Evolutionary conservation across 148 eudicot species (phyloP).

Genomic region (Nepenthes mirabilis): DNA sequence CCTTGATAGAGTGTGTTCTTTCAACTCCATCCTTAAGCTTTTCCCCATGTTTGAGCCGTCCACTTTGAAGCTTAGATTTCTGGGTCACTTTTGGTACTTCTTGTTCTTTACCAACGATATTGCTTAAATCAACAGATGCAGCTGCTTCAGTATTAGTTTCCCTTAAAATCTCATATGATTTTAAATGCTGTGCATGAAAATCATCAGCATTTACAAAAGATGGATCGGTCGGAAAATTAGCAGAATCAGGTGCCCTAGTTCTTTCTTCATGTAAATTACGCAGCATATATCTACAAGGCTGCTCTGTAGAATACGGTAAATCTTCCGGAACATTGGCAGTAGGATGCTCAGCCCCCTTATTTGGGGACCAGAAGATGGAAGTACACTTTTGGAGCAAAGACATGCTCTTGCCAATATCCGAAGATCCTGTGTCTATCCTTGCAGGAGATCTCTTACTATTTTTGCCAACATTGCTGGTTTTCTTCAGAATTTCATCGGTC

Average conservation of each 20-base stretch:
- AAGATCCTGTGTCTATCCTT: conserved; percentile 14
- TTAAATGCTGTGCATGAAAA: no score
- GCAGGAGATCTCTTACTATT: conserved; percentile 9
- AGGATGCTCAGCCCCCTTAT: conserved; percentile 15
- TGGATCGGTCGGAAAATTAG: no score
- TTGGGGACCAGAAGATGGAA: conserved; percentile 37
- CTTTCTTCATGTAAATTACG: no score
- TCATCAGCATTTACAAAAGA: no score
- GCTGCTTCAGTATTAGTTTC: conserved; percentile 9
- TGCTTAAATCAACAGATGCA: conserved; percentile 20
- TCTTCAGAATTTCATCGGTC: conserved; percentile 17
- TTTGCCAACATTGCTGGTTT: background rate
- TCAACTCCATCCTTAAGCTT: conserved; percentile 27
- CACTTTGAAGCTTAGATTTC: conserved; percentile 37
- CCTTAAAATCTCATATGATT: background rate
- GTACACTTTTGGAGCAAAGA: conserved; percentile 61
- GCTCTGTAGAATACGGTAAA: background rate
- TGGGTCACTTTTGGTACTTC: conserved; percentile 45
- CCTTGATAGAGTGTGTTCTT: conserved; percentile 45
- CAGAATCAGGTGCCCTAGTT: no score
- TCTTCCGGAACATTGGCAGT: conserved; percentile 14
- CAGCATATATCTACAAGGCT: background rate
- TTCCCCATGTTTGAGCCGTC: conserved; percentile 17
- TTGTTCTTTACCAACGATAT: conserved; percentile 19
- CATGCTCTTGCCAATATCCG: conserved; percentile 34